Evolutionary conservation across 177 flowering plant species (phyloP).

Genomic region (Vitis hybrid): DNA sequence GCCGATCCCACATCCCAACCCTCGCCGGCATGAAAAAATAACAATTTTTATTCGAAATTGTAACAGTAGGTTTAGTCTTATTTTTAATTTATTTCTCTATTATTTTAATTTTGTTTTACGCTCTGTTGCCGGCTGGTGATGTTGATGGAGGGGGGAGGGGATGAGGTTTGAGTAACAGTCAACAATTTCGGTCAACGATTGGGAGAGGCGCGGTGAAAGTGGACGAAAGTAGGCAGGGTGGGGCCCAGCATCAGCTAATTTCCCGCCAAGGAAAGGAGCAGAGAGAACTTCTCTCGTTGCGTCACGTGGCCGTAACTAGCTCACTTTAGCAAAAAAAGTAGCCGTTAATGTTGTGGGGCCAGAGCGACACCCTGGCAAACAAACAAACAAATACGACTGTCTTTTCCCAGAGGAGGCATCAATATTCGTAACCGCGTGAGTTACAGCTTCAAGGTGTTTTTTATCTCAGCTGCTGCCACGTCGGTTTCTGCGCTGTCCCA

Average conservation of each 20-base stretch:
- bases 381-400: background rate
- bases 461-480: slow-evolving; percentile 6
- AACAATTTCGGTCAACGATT: slow-evolving; percentile 14
- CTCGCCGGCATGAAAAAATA: slow-evolving; percentile 43
- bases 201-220: slow-evolving; percentile 8
- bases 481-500: slow-evolving; percentile 4
- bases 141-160: background rate
- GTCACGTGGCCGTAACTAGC: slow-evolving; percentile 10
- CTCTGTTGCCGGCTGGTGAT: slow-evolving; percentile 3
- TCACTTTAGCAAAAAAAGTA: background rate
- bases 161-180: background rate
- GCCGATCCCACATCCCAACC: slow-evolving; percentile 86
- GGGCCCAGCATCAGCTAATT: background rate
- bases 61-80: background rate
- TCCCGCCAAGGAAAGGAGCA: slow-evolving; percentile 12
- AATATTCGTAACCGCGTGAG: background rate
- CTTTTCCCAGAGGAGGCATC: background rate
- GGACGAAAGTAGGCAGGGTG: background rate
- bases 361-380: slow-evolving; percentile 16
- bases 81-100: background rate
- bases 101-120: background rate
- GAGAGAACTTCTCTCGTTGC: background rate
- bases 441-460: slow-evolving; percentile 3
- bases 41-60: background rate
- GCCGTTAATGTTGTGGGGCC: slow-evolving; percentile 23